Conservation (phyloP, 2,329 filamentous ascomycete genomes). For the Aspergillus phoenicis region DNA sequence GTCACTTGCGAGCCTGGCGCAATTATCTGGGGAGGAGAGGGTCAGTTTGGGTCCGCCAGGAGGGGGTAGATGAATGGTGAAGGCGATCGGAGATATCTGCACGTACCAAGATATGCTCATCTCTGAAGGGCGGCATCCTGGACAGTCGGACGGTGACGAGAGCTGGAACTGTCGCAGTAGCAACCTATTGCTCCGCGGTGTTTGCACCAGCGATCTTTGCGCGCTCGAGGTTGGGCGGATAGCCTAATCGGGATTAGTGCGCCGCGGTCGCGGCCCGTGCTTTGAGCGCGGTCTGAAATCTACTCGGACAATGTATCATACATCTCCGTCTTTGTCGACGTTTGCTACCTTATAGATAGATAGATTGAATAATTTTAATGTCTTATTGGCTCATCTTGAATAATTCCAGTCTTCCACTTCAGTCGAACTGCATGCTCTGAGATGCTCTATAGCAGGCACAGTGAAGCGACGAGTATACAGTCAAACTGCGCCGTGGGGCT, state of each 20-base stretch:
- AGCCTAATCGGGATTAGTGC: constrained; percentile 30
- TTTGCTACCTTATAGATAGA: too few relatives aligned
- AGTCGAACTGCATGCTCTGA: too few relatives aligned
- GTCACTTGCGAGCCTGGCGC: constrained; percentile 79
- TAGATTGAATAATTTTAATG: too few relatives aligned
- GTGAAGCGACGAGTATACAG: too few relatives aligned
- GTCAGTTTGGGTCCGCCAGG: constrained; percentile 11
- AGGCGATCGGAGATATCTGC: not conserved
- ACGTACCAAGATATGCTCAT: constrained; percentile 55
- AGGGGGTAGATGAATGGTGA: not conserved
- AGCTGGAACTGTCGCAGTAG: constrained; percentile 22
- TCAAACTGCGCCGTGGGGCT: too few relatives aligned
- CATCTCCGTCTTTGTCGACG: too few relatives aligned
- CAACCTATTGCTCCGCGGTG: constrained; percentile 21
- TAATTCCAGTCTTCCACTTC: too few relatives aligned
- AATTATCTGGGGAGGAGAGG: constrained; percentile 46
- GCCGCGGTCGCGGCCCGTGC: constrained; percentile 13
- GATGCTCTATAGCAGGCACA: too few relatives aligned
- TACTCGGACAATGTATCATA: not conserved
- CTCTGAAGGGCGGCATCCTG: constrained; percentile 55
- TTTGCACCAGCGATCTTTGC: constrained; percentile 26
- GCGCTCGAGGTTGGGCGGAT: constrained; percentile 24
- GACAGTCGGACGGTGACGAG: constrained; percentile 14
- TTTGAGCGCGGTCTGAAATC: not conserved
- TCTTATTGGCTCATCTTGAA: too few relatives aligned